Evolutionary conservation across 176 grass and related monocot species (phyloP).

Genomic region (Oryza rufipogon): DNA sequence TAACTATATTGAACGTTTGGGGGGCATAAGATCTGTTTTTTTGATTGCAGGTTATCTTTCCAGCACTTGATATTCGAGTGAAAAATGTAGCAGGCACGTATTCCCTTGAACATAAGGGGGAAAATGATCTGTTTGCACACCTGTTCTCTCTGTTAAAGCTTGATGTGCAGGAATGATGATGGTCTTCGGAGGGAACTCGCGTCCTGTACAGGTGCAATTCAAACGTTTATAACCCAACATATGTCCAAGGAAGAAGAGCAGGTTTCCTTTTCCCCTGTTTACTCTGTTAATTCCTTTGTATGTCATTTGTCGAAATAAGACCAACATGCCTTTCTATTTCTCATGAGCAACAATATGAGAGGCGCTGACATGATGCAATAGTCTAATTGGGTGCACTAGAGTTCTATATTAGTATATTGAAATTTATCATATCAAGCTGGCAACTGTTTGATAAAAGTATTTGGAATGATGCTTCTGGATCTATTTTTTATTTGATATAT

Average conservation of each 20-base stretch:
- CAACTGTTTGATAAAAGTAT: neutral
- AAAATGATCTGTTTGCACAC: conserved; percentile 71
- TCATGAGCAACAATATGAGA: neutral
- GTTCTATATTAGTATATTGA: neutral
- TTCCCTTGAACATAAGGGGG: conserved; percentile 83
- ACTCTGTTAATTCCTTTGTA: neutral
- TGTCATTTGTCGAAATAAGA: conserved; percentile 19
- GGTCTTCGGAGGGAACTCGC: conserved; percentile 69
- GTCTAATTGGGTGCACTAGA: neutral
- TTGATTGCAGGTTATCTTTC: conserved; percentile 77
- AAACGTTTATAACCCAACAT: conserved; percentile 73
- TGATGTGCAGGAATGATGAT: conserved; percentile 54
- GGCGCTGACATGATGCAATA: neutral
- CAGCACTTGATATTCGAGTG: conserved; percentile 86
- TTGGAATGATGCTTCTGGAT: neutral
- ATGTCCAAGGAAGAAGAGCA: conserved; percentile 98
- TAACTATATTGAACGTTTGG: neutral
- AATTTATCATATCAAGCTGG: neutral
- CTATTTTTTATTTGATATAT: neutral
- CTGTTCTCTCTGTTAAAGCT: conserved; percentile 57
- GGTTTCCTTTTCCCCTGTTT: conserved; percentile 38
- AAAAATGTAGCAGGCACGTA: conserved; percentile 92
- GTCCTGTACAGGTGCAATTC: conserved; percentile 76
- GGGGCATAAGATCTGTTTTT: conserved; percentile 17
- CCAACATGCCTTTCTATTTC: neutral